These are phyloP conservation scores for Aspergillus indologenus DNA, from an alignment of 495 filamentous ascomycete species.

Conservation along the genomic window DNA sequence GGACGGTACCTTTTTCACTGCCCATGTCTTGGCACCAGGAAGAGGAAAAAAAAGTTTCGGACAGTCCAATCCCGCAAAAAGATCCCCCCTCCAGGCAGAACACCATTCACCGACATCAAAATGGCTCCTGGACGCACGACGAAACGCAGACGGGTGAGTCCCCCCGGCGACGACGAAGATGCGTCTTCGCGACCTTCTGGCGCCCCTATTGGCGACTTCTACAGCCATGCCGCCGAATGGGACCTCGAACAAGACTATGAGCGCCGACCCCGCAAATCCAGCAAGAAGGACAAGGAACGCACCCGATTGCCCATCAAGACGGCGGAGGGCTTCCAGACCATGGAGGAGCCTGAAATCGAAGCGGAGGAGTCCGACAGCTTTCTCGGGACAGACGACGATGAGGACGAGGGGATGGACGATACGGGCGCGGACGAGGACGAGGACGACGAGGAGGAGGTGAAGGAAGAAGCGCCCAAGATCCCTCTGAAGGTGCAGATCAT, in stretches of 20 bases:
- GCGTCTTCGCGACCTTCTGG: slow-evolving; percentile 32
- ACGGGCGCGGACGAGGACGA: slow-evolving; percentile 57
- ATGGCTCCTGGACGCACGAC: slow-evolving; percentile 49
- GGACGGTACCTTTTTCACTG: slow-evolving; percentile 8
- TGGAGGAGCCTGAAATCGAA: slow-evolving; percentile 44
- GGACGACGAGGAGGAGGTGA: slow-evolving; percentile 52
- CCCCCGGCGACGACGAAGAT: slow-evolving; percentile 41
- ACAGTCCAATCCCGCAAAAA: slow-evolving; percentile 10
- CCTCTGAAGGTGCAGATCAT: slow-evolving; percentile 73
- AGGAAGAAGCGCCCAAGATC: slow-evolving; percentile 57
- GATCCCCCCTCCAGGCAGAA: slow-evolving; percentile 23
- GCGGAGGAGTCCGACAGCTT: slow-evolving; percentile 51
- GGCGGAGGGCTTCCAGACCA: slow-evolving; percentile 64
- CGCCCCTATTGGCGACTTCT: slow-evolving; percentile 31
- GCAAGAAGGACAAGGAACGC: slow-evolving; percentile 66
- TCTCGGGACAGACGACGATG: slow-evolving; percentile 47
- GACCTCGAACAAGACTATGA: slow-evolving; percentile 92
- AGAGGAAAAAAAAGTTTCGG: slow-evolving; percentile 25
- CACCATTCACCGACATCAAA: slow-evolving; percentile 13
- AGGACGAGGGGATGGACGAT: slow-evolving; percentile 39
- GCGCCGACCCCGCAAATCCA: slow-evolving; percentile 66
- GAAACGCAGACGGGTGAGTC: slow-evolving; percentile 56
- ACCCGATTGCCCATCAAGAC: slow-evolving; percentile 84
- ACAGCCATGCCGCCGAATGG: slow-evolving; percentile 58
- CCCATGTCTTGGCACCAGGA: slow-evolving; percentile 25